Evolutionary conservation across 73 alveolate species (phyloP), one percentile per base, ranked within the genome.

Genomic region (Symbiodinium natans): DNA sequence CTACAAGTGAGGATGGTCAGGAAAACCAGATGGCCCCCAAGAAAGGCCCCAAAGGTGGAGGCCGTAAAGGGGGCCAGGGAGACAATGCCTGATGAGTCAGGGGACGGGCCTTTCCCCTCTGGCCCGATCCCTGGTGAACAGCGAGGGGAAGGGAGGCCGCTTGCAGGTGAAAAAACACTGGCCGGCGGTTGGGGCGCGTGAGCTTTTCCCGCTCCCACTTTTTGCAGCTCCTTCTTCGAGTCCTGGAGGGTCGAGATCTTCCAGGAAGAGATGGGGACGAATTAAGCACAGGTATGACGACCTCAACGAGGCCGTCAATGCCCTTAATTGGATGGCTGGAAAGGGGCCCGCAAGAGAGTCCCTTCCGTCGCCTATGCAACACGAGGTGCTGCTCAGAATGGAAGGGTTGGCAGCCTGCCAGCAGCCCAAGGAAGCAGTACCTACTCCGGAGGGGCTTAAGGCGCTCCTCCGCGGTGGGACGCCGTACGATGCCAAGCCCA

Each of bases 401-500:
- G 95, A 89, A 0, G 87, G 87, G 9, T 29, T 89, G 86, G 74
- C 42, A 2, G 0, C 0, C 1, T 25, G 25, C n/a, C 95, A 89
- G 40, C 10, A 87, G 94, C 94, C 85, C 94, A 87, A 7, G 0
- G 77, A 87, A 0, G 95, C 33, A 0, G 73, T 31, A 36, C 8
- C 21, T 27, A 63, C 48, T 31, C 83, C 42, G 83, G 98, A 42
- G 46, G 88, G 83, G 43, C 42, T 92, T 1, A n/a, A 23, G 17
- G 75, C 40, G 97, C 86, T 92, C 33, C 98, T 92, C 98, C 89
- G 83, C 1, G 98, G 98, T 3, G 54, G 68, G 40, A 13, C 40
- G 19, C 97, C 97, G 0, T 90, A 90, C 38, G 88, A 68, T 7
- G 34, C 54, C 54, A 11, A 8, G 11, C 48, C 59, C 27, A 8